Evolutionary conservation across 345 rosid genomes (phyloP).

Genomic region (Eucalyptus curtisii): DNA sequence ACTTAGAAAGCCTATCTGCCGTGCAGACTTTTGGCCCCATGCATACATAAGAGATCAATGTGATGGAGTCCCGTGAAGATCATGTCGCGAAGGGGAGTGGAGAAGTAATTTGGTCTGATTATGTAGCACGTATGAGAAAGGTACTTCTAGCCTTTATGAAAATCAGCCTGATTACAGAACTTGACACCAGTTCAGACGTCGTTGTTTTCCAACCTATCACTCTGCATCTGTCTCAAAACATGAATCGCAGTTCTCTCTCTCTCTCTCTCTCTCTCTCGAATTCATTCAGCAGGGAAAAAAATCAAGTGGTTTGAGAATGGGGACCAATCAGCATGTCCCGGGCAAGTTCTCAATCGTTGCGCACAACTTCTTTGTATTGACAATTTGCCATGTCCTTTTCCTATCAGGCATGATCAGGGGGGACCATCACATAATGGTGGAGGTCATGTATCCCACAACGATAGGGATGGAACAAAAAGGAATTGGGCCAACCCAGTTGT

Average conservation of each 20-base stretch:
- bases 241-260: not conserved
- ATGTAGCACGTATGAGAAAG: not conserved
- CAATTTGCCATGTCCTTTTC: conserved; percentile 7
- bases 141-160: not conserved
- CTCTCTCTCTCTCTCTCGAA: not conserved
- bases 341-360: not conserved
- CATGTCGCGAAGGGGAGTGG: not conserved
- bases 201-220: not conserved
- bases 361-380: conserved; percentile 2
- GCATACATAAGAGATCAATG: not conserved
- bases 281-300: not conserved
- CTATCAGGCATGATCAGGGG: conserved; percentile 5
- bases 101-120: not conserved
- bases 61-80: not conserved
- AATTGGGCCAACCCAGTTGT: not conserved
- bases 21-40: not conserved
- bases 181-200: not conserved
- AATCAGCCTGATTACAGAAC: not conserved
- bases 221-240: not conserved
- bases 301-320: not conserved
- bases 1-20: not conserved
- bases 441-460: not conserved
- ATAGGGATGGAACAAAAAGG: conserved; percentile 12
- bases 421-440: conserved; percentile 22
- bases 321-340: conserved; percentile 14